These are phyloP conservation scores for Aspergillus quadricinctus DNA, from an alignment of 2,329 filamentous ascomycete species.

Conservation along the genomic window DNA sequence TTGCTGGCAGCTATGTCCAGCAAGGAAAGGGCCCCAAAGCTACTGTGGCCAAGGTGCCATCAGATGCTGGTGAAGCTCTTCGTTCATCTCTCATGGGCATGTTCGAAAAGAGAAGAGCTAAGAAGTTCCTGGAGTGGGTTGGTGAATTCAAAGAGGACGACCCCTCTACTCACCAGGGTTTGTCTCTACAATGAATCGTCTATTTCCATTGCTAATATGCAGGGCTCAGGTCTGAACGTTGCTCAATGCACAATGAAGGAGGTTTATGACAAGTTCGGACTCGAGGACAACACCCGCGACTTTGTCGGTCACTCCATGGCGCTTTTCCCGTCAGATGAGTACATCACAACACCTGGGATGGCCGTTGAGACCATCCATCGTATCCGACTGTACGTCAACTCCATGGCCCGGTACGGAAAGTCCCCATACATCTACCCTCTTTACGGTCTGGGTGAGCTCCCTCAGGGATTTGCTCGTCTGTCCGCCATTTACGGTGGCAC, in stretches of 20 bases:
- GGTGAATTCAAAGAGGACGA: constrained; percentile 80
- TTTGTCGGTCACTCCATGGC: constrained; percentile 99
- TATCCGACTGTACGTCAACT: constrained; percentile 95
- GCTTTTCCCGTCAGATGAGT: constrained; percentile 84
- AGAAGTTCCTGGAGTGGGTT: constrained; percentile 95
- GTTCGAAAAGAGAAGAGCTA: constrained; percentile 95
- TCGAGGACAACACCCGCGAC: constrained; percentile 83
- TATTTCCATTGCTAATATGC: constrained; percentile 15
- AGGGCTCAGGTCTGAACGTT: constrained; percentile 67
- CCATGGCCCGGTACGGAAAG: constrained; percentile 94
- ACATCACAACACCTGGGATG: constrained; percentile 67
- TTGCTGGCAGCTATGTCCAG: constrained; percentile 94
- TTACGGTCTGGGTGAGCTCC: constrained; percentile 94
- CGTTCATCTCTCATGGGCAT: constrained; percentile 93
- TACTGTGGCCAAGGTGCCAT: constrained; percentile 94
- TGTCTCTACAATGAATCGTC: constrained; percentile 20
- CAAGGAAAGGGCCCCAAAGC: constrained; percentile 77
- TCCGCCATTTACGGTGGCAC: constrained; percentile 98
- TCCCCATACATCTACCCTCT: constrained; percentile 99
- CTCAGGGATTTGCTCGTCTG: constrained; percentile 93
- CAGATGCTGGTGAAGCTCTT: constrained; percentile 84
- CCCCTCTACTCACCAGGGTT: constrained; percentile 84
- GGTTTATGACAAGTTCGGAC: constrained; percentile 96
- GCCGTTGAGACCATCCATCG: constrained; percentile 85
- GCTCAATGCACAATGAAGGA: constrained; percentile 85